phyloP scores from a whole-genome alignment of 768 basidiomycete species.

The Fomitopsis serialis region DNA sequence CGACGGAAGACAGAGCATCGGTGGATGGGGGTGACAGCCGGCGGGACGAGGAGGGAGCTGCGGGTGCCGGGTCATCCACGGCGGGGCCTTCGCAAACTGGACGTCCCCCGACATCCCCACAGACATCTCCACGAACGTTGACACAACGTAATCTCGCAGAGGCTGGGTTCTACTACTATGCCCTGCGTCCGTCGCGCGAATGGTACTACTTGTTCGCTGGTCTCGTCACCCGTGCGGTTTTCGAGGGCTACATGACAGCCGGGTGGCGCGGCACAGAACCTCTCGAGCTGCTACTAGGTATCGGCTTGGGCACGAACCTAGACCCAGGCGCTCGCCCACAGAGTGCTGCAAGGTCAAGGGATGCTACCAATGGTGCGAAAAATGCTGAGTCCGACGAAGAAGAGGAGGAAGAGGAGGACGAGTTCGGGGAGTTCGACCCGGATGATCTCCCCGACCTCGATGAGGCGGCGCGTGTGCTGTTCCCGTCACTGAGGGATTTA shows the following conservation, averaged over 20 bases:
- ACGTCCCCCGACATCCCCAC: constrained; percentile 13
- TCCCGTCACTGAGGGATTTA: constrained; percentile 38
- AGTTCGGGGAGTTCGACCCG: constrained; percentile 61
- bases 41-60: constrained; percentile 18
- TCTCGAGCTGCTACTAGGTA: constrained; percentile 64
- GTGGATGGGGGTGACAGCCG: constrained; percentile 31
- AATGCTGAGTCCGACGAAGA: background rate
- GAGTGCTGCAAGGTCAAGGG: background rate
- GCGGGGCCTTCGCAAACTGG: constrained; percentile 6
- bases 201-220: constrained; percentile 82
- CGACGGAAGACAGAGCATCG: constrained; percentile 34
- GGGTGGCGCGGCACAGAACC: constrained; percentile 75
- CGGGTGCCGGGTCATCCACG: background rate
- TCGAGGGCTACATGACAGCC: constrained; percentile 80
- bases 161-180: constrained; percentile 22
- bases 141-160: constrained; percentile 12
- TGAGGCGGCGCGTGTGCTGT: constrained; percentile 65
- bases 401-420: constrained; percentile 17
- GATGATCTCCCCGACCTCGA: constrained; percentile 68
- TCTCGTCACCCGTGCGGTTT: constrained; percentile 72
- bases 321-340: background rate
- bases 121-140: constrained; percentile 15
- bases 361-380: constrained; percentile 1
- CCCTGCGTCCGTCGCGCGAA: constrained; percentile 61
- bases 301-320: constrained; percentile 51